Evolutionary conservation across 202 grass and related monocot species (phyloP).

Genomic region (Eragrostis tef): DNA sequence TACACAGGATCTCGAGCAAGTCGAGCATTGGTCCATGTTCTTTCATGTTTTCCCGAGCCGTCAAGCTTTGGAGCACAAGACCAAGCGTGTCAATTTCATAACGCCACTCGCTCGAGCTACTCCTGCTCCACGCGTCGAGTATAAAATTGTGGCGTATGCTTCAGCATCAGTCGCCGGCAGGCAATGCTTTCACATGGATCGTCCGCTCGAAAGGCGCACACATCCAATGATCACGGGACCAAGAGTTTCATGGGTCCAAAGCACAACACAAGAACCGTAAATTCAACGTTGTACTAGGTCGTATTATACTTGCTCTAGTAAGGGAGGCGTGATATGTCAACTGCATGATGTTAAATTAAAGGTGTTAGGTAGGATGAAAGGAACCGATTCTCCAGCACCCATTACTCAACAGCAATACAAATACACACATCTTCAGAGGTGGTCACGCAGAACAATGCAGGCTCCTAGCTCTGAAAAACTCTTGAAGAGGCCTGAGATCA

Average conservation of each 20-base stretch:
- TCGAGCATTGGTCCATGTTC: neutral
- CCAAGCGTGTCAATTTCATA: constrained; percentile 47
- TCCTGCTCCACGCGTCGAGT: constrained; percentile 8
- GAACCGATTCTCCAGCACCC: too few relatives aligned
- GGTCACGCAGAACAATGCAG: too few relatives aligned
- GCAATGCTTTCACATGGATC: constrained; percentile 37
- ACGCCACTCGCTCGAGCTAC: constrained; percentile 27
- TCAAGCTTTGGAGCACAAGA: constrained; percentile 42
- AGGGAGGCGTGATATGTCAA: too few relatives aligned
- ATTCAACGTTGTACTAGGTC: too few relatives aligned
- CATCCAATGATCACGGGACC: constrained; percentile 23
- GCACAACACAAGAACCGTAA: constrained; percentile 29
- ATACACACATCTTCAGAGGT: too few relatives aligned
- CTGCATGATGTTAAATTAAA: too few relatives aligned
- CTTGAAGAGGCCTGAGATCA: neutral
- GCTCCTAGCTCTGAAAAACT: neutral
- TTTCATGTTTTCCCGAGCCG: constrained; percentile 8
- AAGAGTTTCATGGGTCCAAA: constrained; percentile 48
- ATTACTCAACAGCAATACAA: too few relatives aligned
- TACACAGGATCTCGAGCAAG: too few relatives aligned
- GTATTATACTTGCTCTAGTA: too few relatives aligned
- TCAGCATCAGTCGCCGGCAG: constrained; percentile 28
- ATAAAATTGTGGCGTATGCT: constrained; percentile 44
- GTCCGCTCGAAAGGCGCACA: constrained; percentile 17
- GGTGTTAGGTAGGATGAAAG: too few relatives aligned